Conservation (phyloP, 345 rosid species). For the Heritiera littoralis region DNA sequence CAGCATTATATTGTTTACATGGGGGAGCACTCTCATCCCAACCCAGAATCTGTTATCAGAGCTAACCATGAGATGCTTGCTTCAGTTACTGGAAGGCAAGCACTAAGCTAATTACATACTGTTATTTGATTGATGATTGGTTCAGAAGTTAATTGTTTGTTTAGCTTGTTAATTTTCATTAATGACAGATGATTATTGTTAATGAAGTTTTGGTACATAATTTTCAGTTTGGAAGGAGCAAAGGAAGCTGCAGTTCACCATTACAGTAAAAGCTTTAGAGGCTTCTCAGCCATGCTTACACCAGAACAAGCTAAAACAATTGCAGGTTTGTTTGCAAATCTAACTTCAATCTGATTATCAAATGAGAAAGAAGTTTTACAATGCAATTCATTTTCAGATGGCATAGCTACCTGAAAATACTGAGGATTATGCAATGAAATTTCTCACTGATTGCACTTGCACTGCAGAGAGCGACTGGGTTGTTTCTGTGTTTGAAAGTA, state of each 20-base stretch:
- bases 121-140: background rate
- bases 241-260: conserved; percentile 40
- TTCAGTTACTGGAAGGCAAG: conserved; percentile 45
- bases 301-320: conserved; percentile 42
- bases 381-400: background rate
- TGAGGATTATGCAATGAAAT: background rate
- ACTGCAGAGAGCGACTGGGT: conserved; percentile 35
- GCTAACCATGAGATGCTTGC: conserved; percentile 45
- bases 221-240: conserved; percentile 41
- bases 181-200: background rate
- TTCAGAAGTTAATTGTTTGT: background rate
- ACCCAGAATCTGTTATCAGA: conserved; percentile 41
- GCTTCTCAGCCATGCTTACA: conserved; percentile 54
- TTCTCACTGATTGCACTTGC: background rate
- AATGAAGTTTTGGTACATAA: conserved; percentile 2
- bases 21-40: conserved; percentile 51
- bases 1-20: conserved; percentile 56
- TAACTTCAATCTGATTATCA: background rate
- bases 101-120: background rate
- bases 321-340: conserved; percentile 21
- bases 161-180: too few relatives aligned
- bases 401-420: conserved; percentile 1
- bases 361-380: background rate
- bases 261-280: conserved; percentile 52
- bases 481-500: conserved; percentile 48